Percentiles rank a stretch among this genome's conserved stretches.
phyloP scores from a whole-genome alignment of 1,139 yeast species.

The Yamadazyma taylorii region DNA sequence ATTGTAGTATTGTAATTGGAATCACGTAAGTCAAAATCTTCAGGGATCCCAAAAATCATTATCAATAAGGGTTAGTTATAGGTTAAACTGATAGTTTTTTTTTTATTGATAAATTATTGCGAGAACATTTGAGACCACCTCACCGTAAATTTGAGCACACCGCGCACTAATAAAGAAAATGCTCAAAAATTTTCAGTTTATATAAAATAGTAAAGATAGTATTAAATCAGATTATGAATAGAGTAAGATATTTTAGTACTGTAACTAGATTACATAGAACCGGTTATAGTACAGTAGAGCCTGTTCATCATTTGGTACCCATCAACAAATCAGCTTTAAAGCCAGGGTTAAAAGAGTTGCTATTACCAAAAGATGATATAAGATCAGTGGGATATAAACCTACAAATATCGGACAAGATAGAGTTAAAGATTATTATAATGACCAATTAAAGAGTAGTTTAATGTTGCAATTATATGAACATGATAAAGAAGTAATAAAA shows the following conservation, averaged over 20 bases:
- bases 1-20: slow-evolving; percentile 3
- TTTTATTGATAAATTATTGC: too few species aligned
- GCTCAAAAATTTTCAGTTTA: slow-evolving; percentile 10
- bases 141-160: not conserved
- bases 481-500: slow-evolving; percentile 49
- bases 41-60: slow-evolving; percentile 32
- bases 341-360: slow-evolving; percentile 66
- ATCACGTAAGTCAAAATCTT: slow-evolving; percentile 21
- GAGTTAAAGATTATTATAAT: slow-evolving; percentile 75
- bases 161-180: not conserved
- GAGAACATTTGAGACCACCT: slow-evolving; percentile 1
- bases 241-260: slow-evolving; percentile 16
- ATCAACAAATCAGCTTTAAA: slow-evolving; percentile 70
- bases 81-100: too few species aligned
- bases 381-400: slow-evolving; percentile 80
- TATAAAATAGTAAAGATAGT: slow-evolving; percentile 1
- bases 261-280: slow-evolving; percentile 45
- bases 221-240: slow-evolving; percentile 10
- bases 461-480: slow-evolving; percentile 73
- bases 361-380: slow-evolving; percentile 67
- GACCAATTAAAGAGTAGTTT: slow-evolving; percentile 76
- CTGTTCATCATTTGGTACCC: slow-evolving; percentile 87
- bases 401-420: slow-evolving; percentile 67
- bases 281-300: slow-evolving; percentile 78
- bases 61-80: too few species aligned